Base-by-base conservation (phyloP, 1,139 yeast genomes). In the Sugiyamaella pinicola region DNA sequence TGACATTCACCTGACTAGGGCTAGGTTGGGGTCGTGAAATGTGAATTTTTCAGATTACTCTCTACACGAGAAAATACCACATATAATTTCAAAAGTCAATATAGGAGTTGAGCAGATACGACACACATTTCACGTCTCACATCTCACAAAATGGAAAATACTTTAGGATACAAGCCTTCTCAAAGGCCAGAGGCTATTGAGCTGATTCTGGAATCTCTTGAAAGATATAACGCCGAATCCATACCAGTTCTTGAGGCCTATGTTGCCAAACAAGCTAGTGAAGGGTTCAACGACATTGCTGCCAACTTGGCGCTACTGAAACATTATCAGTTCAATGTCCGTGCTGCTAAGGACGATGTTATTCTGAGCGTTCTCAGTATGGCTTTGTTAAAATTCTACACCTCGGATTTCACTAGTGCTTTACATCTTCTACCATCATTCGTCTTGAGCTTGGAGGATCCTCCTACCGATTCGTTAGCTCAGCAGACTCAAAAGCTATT, bases 261-360 rank as follows among this genome's bases (percentile, higher is more conserved):
- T 57, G 71, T 75, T 44, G 60, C 61, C 35, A 60, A 65, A 33
- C 81, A 77, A 58, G 74, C 76, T 58, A 56, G 63, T 21, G 66
- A 66, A 24, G 72, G 70, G 15, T 66, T 69, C 55, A 68, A 69
- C 55, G 81, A 77, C 59, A 65, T 74, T 47, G 69, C 68, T 54
- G 76, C 80, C 55, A 76, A 75, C 61, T 61, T 76, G 61, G 81
- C 80, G 1, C 66, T 76, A 29, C 67, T 77, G 54, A 77, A 77
- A 57, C 69, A 77, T 48, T 76, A 71, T 57, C 74, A 70, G 55
- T 67, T 71, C 62, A 70, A 70, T 59, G 60, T 68, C 17, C 73
- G 73, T 43, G 70, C 65, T 41, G 60, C 69, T 10, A 67, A 67
- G 35, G 77, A 76, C 53, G 75, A 74, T 12, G 62, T 69, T 26